Conservation (phyloP, 225 moss, liverwort and hornwort genomes). For the Takakia lepidozioides region DNA sequence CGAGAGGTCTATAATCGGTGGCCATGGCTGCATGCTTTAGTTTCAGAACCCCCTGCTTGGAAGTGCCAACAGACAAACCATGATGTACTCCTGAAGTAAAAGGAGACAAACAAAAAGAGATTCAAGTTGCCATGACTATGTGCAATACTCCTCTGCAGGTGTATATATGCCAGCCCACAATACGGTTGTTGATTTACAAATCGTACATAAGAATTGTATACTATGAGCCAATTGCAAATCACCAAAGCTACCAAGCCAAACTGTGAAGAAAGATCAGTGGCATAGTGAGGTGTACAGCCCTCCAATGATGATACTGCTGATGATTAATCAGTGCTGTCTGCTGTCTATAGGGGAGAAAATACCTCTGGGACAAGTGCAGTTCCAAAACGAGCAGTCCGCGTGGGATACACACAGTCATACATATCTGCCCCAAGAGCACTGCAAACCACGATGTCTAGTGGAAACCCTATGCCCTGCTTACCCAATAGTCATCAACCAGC, state of each 20-base stretch:
- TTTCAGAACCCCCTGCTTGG: constrained; percentile 64
- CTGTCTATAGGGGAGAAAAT: constrained; percentile 2
- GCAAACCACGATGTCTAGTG: constrained; percentile 91
- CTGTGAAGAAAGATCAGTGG: background rate
- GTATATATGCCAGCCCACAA: no score
- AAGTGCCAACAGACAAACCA: background rate
- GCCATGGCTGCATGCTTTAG: constrained; percentile 87
- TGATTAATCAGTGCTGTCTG: no score
- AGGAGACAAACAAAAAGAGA: no score
- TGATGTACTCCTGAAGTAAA: background rate
- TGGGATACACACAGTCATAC: constrained; percentile 98
- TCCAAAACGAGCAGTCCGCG: constrained; percentile 90
- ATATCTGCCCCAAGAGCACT: constrained; percentile 98
- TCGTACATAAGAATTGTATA: no score
- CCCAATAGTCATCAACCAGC: no score
- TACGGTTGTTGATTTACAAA: no score
- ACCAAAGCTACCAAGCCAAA: no score
- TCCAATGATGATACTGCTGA: no score
- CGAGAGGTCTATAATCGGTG: constrained; percentile 70
- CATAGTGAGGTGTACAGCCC: no score
- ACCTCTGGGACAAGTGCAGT: constrained; percentile 92
- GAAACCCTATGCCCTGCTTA: constrained; percentile 82
- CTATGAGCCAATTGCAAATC: no score
- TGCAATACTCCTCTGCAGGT: no score
- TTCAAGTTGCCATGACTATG: no score